Evolutionary conservation across 441 rosid species (phyloP).

Genomic region (Iberis amara): DNA sequence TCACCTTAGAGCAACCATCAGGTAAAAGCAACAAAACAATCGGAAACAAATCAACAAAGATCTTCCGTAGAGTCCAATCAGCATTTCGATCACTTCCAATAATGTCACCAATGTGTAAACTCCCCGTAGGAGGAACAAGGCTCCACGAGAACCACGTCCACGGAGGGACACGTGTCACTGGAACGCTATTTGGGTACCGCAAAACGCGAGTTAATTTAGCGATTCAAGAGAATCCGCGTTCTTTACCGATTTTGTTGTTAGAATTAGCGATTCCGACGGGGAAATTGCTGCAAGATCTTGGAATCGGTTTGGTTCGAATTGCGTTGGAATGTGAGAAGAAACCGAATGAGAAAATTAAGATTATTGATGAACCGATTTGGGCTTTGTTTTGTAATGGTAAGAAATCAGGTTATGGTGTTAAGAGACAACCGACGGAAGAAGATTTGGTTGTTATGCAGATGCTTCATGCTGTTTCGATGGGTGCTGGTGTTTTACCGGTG

Average conservation of each 20-base stretch:
- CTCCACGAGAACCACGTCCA: conserved; percentile 51
- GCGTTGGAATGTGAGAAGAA: conserved; percentile 78
- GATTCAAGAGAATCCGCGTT: conserved; percentile 65
- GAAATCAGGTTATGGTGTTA: conserved; percentile 70
- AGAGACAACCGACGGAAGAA: conserved; percentile 65
- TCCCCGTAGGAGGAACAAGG: conserved; percentile 45
- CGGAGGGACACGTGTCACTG: conserved; percentile 72
- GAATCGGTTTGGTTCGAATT: conserved; percentile 57
- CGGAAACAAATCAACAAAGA: conserved; percentile 28
- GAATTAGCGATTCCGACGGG: conserved; percentile 69
- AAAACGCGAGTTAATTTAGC: conserved; percentile 60
- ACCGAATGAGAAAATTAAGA: conserved; percentile 50
- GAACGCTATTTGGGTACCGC: conserved; percentile 67
- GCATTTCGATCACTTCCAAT: conserved; percentile 75
- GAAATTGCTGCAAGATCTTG: conserved; percentile 68
- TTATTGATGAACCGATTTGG: conserved; percentile 70
- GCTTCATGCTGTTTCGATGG: conserved; percentile 71
- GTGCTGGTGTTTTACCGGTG: conserved; percentile 68
- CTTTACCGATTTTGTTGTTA: conserved; percentile 51
- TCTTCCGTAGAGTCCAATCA: conserved; percentile 50
- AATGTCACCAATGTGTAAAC: conserved; percentile 55
- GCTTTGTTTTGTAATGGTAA: conserved; percentile 65
- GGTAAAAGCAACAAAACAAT: conserved; percentile 19
- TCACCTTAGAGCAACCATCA: conserved; percentile 30
- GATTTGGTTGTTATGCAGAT: conserved; percentile 68